phyloP scores from a whole-genome alignment of 371 early-diverging fungal genomes.

The Lichtheimia ramosa region DNA sequence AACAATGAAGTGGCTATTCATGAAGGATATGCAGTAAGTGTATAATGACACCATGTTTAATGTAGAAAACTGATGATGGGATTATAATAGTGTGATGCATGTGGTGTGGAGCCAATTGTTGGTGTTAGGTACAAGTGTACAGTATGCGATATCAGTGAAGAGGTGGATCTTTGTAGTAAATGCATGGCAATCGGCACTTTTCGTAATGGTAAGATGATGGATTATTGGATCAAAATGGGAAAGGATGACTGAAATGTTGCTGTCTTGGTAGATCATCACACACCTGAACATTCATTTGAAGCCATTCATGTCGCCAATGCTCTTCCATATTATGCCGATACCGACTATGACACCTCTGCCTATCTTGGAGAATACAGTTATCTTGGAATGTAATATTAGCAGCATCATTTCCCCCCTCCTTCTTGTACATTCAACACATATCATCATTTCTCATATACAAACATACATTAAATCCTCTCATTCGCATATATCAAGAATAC shows the following conservation, averaged over 20 bases:
- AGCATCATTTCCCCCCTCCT: background rate
- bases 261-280: conserved; percentile 42
- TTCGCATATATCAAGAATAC: background rate
- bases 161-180: conserved; percentile 51
- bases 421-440: background rate
- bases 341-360: conserved; percentile 46
- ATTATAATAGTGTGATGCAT: conserved; percentile 54
- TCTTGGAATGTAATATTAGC: conserved; percentile 31
- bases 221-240: background rate
- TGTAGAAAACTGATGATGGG: background rate
- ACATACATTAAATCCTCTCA: background rate
- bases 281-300: conserved; percentile 48
- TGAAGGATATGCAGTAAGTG: conserved; percentile 59
- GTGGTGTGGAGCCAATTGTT: conserved; percentile 63
- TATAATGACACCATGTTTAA: background rate
- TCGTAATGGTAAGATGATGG: conserved; percentile 38
- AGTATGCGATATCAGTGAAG: conserved; percentile 56
- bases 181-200: conserved; percentile 50
- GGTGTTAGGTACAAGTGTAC: conserved; percentile 62
- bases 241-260: background rate
- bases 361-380: conserved; percentile 54
- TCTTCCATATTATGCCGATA: conserved; percentile 50
- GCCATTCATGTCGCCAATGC: conserved; percentile 42
- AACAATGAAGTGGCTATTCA: conserved; percentile 35
- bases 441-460: background rate